Conservation (phyloP, 306 rosid genomes). For the Begonia masoniana region DNA sequence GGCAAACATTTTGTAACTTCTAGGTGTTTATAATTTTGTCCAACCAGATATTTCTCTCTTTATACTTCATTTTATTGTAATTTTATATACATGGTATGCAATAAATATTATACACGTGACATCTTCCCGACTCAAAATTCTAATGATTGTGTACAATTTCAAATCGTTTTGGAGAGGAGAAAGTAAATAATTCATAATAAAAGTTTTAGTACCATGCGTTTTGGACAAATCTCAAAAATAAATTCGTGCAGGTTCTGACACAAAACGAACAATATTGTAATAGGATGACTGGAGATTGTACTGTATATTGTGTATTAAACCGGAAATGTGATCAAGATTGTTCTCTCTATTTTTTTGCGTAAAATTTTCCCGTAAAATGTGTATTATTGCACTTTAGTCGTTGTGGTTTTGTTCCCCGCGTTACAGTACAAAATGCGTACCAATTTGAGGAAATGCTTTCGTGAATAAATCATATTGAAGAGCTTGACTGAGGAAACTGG, state of each 20-base stretch:
- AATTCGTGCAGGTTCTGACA: background rate
- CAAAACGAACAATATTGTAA: background rate
- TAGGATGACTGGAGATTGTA: too few relatives aligned
- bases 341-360: too few relatives aligned
- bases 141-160: too few relatives aligned
- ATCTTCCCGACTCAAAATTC: too few relatives aligned
- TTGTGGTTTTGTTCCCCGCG: background rate
- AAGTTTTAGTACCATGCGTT: background rate
- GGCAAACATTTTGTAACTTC: too few relatives aligned
- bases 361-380: too few relatives aligned
- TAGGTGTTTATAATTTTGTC: too few relatives aligned
- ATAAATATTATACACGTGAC: background rate
- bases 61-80: background rate
- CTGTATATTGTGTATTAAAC: too few relatives aligned
- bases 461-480: background rate
- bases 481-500: background rate
- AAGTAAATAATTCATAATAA: too few relatives aligned
- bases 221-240: background rate
- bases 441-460: background rate
- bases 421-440: background rate
- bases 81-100: background rate
- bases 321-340: too few relatives aligned
- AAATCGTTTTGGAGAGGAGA: too few relatives aligned
- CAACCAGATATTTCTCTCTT: too few relatives aligned
- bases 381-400: background rate